Evolutionary conservation across 768 basidiomycete species (phyloP), one percentile per base, ranked within the genome.

Genomic region (Sporobolomyces phaffii): DNA sequence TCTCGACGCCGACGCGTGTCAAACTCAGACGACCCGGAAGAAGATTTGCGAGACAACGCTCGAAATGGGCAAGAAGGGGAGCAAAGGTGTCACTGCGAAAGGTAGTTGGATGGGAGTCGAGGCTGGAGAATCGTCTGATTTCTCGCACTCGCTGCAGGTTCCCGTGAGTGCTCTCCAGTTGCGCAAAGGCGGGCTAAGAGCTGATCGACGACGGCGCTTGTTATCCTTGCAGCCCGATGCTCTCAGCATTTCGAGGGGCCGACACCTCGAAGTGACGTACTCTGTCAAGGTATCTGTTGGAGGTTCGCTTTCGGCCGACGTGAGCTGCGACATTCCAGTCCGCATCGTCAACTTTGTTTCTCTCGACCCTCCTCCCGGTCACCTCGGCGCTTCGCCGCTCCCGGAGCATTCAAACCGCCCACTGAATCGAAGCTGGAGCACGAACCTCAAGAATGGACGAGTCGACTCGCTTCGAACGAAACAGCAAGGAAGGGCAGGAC

Each of bases 61-160:
- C 31, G 84, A 86, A 71, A 84, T 86, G 75, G 84, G 86, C 9
- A 83, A 86, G 53, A 81, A 81, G 44, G 83, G 83, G 31, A 77
- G 84, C 10, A 82, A 83, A 68, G 87, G 88, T 3, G 88, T 87
- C 14, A 90, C 87, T 45, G 87, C 85, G 28, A 86, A 85, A 73
- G 91, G 91, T 1, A 94, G 90, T 88, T 94, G 91, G 91, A 81
- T 84, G 8, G 92, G 92, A 11, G 85, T 93, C 9, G 78, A 80
- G 18, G 80, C 87, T 5, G 84, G 84, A 2, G 84, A 86, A 68
- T 79, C 80, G 8, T 78, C 81, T 13, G 81, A 84, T 24, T 89
- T 91, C 77, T 81, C 82, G 20, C 86, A 90, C 74, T 84, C 82
- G 58, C 81, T 96, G 10, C 74, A 83, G 13, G 74, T 93, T 45